Conservation (phyloP, 2,329 filamentous ascomycete genomes). For the Aureobasidium zeae region DNA sequence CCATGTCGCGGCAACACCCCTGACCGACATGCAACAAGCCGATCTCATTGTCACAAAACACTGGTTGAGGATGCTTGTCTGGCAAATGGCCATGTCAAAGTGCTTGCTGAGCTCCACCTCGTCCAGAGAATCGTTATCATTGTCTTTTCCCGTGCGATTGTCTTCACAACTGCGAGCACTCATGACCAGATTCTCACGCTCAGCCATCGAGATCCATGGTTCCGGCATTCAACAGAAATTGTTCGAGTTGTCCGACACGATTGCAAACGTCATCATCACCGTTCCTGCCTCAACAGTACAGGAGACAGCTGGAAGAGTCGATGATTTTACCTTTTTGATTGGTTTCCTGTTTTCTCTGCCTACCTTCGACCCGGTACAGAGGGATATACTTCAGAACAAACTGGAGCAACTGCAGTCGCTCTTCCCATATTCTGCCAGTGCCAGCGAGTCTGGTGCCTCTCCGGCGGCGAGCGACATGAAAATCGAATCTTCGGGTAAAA, state of each 20-base stretch:
- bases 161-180: conserved; percentile 37
- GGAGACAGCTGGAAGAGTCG: conserved; percentile 40
- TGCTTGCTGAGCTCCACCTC: conserved; percentile 33
- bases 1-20: conserved; percentile 6
- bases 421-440: conserved; percentile 14
- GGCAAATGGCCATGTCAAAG: conserved; percentile 43
- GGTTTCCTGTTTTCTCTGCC: conserved; percentile 19
- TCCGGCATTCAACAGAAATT: conserved; percentile 50
- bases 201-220: conserved; percentile 47
- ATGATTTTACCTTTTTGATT: conserved; percentile 36
- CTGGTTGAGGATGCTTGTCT: conserved; percentile 41
- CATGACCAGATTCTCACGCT: conserved; percentile 33
- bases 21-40: conserved; percentile 38
- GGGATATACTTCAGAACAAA: conserved; percentile 17
- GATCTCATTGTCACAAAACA: conserved; percentile 43
- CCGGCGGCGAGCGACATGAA: conserved; percentile 9
- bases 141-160: conserved; percentile 38
- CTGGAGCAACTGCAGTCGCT: conserved; percentile 17
- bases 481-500: background rate
- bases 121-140: conserved; percentile 27
- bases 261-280: conserved; percentile 49
- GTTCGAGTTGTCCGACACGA: conserved; percentile 52
- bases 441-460: conserved; percentile 8
- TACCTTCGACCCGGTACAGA: conserved; percentile 15
- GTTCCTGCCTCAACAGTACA: conserved; percentile 39